Base-by-base conservation (phyloP, 306 rosid species). In the Neltuma alba region DNA sequence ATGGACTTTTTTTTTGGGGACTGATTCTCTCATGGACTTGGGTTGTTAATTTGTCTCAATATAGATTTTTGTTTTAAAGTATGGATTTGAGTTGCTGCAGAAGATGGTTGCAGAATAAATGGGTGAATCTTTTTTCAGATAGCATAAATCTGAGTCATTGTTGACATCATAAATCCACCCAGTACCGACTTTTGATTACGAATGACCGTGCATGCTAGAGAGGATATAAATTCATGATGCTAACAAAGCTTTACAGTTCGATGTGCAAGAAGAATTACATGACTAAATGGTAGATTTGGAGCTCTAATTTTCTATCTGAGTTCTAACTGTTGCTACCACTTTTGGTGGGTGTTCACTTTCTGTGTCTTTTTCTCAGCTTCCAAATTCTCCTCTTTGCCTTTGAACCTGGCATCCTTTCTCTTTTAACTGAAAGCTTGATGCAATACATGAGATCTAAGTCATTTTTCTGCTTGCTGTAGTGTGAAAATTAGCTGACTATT, bases 251-350 rank as follows among this genome's bases (percentile, higher is more conserved):
- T 31, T 44, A 68, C 30, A 64, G 54, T 72, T 37, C 63, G 85
- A 84, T 84, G 80, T 70, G 50, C 21, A 13, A 9, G 67, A 66
- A 44, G n/a, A 80, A 76, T 77, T 37, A 40, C 37, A 37, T 2
- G 50, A 50, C 33, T 2, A 5, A 63, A 80, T 72, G 82, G 65
- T 12, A 34, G 48, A 36, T 37, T 54, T n/a, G n/a, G n/a, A n/a
- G n/a, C n/a, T n/a, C n/a, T n/a, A n/a, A n/a, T n/a, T n/a, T n/a
- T n/a, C n/a, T 9, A 14, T 62, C 40, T 38, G 79, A 58, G 36
- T 20, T 48, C 36, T 69, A 40, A 48, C 44, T 4, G 4, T 44
- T 34, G 37, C 65, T 60, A 18, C 65, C 34, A 60, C 65, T 60
- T 60, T 60, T n/a, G 65, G 65, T 60, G 65, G 36, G 65, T 45